Base-by-base conservation (phyloP, 148 eudicot species). In the Selenicereus undatus region DNA sequence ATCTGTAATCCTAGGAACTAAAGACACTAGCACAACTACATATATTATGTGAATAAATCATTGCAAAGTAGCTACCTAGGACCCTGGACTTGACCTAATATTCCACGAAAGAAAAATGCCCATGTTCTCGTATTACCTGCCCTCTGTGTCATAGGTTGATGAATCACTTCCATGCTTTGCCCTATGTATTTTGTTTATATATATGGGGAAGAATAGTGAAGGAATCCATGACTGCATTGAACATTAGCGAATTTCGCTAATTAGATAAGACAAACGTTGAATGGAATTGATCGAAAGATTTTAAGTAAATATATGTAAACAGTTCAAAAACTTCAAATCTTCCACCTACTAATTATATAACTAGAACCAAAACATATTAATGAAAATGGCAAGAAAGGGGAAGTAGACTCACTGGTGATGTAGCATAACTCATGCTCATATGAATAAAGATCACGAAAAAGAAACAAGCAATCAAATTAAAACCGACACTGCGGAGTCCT, bases 151-250 rank as follows among this genome's bases (percentile, higher is more conserved):
- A 64, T 90, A 91, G 26, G 89, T 88, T 60, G 88, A 71, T 3
- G 93, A 82, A 72, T 91, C 93, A 81, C 97, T 91, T 74, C 97
- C 95, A 82, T 93, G 97, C 82, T 89, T 93, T 39, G 91, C 83
- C 82, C 79, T 91, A 48, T 93, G 97, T 76, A 93, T 88, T 79
- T 93, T 93, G 58, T 76, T 73, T 27, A 91, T 69, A 71, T 91
- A 86, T 77, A 93, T 89, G 5, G 97, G 92, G 77, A 93, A 86
- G 82, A 90, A 83, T 42, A 86, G 82, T 24, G 91, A 90, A 26
- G 97, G 97, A 0, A 91, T 20, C 97, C 93, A 91, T 72, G 93
- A 80, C 97, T 93, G 85, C 80, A 79, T 77, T n/a, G 66, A 26
- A 5, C 32, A 42, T n/a, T 10, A 26, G 26, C 10, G 20, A 42